Conservation (phyloP, 352 stramenopile genomes). For the Pythium guiyangense region DNA sequence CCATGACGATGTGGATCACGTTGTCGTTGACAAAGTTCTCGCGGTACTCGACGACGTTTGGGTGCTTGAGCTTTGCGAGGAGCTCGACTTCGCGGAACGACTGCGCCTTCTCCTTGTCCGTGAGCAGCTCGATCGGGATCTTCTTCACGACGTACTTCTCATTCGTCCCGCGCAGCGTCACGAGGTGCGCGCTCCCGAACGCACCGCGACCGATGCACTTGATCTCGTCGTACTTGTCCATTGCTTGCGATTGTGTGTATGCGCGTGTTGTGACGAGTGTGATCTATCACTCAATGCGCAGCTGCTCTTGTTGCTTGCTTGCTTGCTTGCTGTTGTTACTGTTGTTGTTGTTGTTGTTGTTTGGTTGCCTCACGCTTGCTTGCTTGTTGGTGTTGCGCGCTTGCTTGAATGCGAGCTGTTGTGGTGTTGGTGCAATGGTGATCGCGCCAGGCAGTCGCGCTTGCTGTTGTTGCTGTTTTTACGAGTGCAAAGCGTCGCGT, state of each 20-base stretch:
- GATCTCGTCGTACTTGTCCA: constrained; percentile 78
- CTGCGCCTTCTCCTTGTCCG: constrained; percentile 70
- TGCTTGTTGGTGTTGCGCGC: too few relatives aligned
- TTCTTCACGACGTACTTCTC: constrained; percentile 79
- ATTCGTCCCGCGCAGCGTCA: constrained; percentile 32
- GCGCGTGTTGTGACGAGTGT: not conserved
- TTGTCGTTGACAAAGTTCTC: constrained; percentile 84
- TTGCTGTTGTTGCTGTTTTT: too few relatives aligned
- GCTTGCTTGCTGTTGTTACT: too few relatives aligned
- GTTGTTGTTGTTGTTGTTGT: too few relatives aligned
- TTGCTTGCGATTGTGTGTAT: constrained; percentile 13
- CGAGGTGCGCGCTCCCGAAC: constrained; percentile 71
- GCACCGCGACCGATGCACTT: constrained; percentile 72
- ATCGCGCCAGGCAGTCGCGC: too few relatives aligned
- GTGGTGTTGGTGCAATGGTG: too few relatives aligned
- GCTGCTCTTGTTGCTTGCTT: constrained; percentile 4
- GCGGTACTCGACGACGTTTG: constrained; percentile 94
- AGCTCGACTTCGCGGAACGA: constrained; percentile 87
- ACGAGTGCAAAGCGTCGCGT: too few relatives aligned
- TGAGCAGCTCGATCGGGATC: constrained; percentile 83
- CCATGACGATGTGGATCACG: constrained; percentile 94
- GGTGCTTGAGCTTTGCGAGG: constrained; percentile 87
- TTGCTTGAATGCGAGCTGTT: too few relatives aligned
- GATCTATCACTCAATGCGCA: not conserved
- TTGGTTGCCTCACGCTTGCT: too few relatives aligned